Percentiles rank a stretch among this genome's conserved stretches.
Evolutionary conservation across 495 filamentous ascomycete species (phyloP).

Genomic region (Podospora pseudoanserina): DNA sequence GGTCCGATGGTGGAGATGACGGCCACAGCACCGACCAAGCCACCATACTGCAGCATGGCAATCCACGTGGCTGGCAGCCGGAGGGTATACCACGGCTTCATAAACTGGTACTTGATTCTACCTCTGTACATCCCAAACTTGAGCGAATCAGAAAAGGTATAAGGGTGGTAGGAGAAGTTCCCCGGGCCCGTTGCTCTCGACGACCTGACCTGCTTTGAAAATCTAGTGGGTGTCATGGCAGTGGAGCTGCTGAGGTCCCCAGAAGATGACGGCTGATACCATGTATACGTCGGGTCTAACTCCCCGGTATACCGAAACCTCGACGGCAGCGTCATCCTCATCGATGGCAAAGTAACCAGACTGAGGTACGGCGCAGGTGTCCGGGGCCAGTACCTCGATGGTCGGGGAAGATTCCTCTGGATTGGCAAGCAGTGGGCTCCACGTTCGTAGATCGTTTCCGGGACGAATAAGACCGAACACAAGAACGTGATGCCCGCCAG

Average conservation of each 20-base stretch:
- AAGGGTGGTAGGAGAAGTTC: slow-evolving; percentile 14
- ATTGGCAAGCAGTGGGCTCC: slow-evolving; percentile 18
- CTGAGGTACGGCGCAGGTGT: slow-evolving; percentile 23
- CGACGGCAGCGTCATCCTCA: slow-evolving; percentile 28
- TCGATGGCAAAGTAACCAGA: slow-evolving; percentile 24
- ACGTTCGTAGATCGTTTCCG: slow-evolving; percentile 53
- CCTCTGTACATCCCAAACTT: slow-evolving; percentile 20
- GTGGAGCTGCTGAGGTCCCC: slow-evolving; percentile 13
- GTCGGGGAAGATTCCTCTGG: slow-evolving; percentile 20
- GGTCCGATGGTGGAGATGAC: slow-evolving; percentile 32
- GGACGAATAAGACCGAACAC: slow-evolving; percentile 47
- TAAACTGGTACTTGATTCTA: slow-evolving; percentile 22
- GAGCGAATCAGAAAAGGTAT: slow-evolving; percentile 25
- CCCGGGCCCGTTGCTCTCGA: slow-evolving; percentile 5
- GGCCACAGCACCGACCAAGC: slow-evolving; percentile 25
- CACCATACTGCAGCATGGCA: slow-evolving; percentile 30
- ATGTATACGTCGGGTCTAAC: slow-evolving; percentile 13
- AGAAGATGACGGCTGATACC: slow-evolving; percentile 22
- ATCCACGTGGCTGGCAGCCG: slow-evolving; percentile 28
- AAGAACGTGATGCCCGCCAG: slow-evolving; percentile 26
- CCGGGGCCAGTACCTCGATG: slow-evolving; percentile 15
- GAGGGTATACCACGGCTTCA: slow-evolving; percentile 28
- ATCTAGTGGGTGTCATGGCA: not conserved
- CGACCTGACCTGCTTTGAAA: slow-evolving; percentile 14
- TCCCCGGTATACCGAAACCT: slow-evolving; percentile 19